Percentiles rank a stretch among this genome's conserved stretches.
Evolutionary conservation across 2,329 filamentous ascomycete species (phyloP).

Genomic region (Blumeria graminis): DNA sequence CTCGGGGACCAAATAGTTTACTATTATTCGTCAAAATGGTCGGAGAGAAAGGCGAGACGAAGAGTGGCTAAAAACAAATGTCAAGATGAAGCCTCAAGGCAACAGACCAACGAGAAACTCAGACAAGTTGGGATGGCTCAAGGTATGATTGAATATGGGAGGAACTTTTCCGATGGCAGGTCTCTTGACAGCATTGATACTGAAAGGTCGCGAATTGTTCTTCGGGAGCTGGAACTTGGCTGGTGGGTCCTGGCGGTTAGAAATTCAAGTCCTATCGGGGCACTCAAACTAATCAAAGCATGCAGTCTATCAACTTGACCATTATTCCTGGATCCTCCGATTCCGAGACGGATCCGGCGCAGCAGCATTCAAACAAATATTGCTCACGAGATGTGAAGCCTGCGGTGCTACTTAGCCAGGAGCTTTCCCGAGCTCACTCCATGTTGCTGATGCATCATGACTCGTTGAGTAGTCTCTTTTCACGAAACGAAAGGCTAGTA

Average conservation of each 20-base stretch:
- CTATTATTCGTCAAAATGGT: conserved; percentile 27
- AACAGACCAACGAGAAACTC: conserved; percentile 64
- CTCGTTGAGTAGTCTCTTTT: conserved; percentile 46
- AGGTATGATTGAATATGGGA: conserved; percentile 84
- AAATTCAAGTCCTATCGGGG: conserved; percentile 5
- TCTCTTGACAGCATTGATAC: conserved; percentile 74
- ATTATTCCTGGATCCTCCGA: conserved; percentile 36
- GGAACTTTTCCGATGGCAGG: conserved; percentile 57
- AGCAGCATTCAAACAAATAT: conserved; percentile 35
- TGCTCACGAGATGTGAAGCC: conserved; percentile 80
- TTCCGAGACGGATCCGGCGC: conserved; percentile 6
- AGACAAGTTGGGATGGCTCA: conserved; percentile 89
- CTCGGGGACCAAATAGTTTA: conserved; percentile 73
- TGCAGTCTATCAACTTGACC: conserved; percentile 53
- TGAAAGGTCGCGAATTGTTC: conserved; percentile 60
- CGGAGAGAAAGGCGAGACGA: conserved; percentile 1
- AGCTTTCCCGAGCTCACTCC: conserved; percentile 60
- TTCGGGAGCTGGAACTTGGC: conserved; percentile 66
- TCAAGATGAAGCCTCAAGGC: conserved; percentile 19
- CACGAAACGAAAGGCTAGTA: conserved; percentile 34
- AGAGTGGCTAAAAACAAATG: conserved; percentile 3
- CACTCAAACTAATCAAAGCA: conserved; percentile 15
- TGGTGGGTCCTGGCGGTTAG: conserved; percentile 92
- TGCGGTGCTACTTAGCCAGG: conserved; percentile 48
- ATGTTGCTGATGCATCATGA: conserved; percentile 64